Percentiles rank a stretch among this genome's conserved stretches.
phyloP scores from a whole-genome alignment of 208 protist genomes.

The Crithidia brevicula region DNA sequence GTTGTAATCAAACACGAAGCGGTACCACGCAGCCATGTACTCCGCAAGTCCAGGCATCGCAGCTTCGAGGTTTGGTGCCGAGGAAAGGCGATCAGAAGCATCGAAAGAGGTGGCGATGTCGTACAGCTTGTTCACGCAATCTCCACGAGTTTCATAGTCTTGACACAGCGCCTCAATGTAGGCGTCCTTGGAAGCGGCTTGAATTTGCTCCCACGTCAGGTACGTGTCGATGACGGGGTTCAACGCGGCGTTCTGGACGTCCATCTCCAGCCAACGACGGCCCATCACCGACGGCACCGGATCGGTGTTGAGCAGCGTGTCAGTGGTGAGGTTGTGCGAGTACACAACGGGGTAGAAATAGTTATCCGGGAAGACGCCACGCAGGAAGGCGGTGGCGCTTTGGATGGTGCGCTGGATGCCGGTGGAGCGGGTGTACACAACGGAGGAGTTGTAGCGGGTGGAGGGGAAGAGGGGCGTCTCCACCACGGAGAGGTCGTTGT shows the following conservation, averaged over 20 bases:
- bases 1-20: slow-evolving; percentile 39
- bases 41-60: slow-evolving; percentile 12
- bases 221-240: slow-evolving; percentile 23
- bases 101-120: slow-evolving; percentile 53
- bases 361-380: slow-evolving; percentile 46
- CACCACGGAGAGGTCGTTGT: slow-evolving; percentile 42
- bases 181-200: slow-evolving; percentile 39
- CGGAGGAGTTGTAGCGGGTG: slow-evolving; percentile 39
- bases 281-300: slow-evolving; percentile 34
- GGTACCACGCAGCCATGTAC: slow-evolving; percentile 28
- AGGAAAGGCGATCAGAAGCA: slow-evolving; percentile 25
- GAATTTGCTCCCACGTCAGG: slow-evolving; percentile 48
- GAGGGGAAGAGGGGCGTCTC: slow-evolving; percentile 39
- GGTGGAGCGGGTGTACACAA: slow-evolving; percentile 61
- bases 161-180: slow-evolving; percentile 38
- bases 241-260: slow-evolving; percentile 7
- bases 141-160: slow-evolving; percentile 25
- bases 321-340: slow-evolving; percentile 35
- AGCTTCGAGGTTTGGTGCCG: slow-evolving; percentile 27
- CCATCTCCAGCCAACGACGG: slow-evolving; percentile 28
- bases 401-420: slow-evolving; percentile 53
- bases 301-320: slow-evolving; percentile 49
- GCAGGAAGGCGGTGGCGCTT: slow-evolving; percentile 50
- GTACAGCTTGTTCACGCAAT: slow-evolving; percentile 42
- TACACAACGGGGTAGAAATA: slow-evolving; percentile 49